These are phyloP conservation scores for Aureobasidium sp. DNA, from an alignment of 2,329 filamentous ascomycete species.

Conservation along the genomic window DNA sequence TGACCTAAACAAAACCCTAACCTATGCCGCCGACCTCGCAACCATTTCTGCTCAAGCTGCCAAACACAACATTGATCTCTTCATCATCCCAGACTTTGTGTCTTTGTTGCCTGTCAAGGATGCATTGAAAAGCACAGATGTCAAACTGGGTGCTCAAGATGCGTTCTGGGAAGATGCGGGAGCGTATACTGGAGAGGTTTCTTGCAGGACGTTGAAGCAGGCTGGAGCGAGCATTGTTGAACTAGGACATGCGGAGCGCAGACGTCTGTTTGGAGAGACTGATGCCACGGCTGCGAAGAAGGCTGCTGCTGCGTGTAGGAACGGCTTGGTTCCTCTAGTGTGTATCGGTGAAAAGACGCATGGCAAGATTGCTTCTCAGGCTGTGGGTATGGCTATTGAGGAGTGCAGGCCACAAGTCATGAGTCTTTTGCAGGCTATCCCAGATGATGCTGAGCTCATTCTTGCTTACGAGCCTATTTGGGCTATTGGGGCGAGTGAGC, in stretches of 20 bases:
- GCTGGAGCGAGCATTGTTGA: constrained; percentile 67
- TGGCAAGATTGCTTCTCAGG: constrained; percentile 36
- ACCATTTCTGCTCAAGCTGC: constrained; percentile 43
- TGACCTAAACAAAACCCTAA: constrained; percentile 52
- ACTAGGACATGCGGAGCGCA: constrained; percentile 72
- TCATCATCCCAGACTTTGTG: constrained; percentile 71
- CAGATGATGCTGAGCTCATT: constrained; percentile 58
- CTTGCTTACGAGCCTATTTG: constrained; percentile 84
- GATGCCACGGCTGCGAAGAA: constrained; percentile 62
- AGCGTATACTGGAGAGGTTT: constrained; percentile 71
- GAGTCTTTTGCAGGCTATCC: constrained; percentile 53
- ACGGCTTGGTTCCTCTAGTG: constrained; percentile 67
- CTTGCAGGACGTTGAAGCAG: constrained; percentile 56
- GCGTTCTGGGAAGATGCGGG: constrained; percentile 61
- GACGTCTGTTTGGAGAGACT: constrained; percentile 65
- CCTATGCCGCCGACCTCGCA: constrained; percentile 35
- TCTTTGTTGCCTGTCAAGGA: constrained; percentile 49
- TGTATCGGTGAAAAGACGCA: constrained; percentile 66
- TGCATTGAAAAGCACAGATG: constrained; percentile 40
- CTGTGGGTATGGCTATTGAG: constrained; percentile 50
- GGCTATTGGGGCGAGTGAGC: constrained; percentile 70
- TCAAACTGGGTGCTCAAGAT: constrained; percentile 69
- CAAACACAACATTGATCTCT: constrained; percentile 56
- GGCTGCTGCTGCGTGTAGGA: constrained; percentile 56
- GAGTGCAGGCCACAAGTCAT: constrained; percentile 61